Evolutionary conservation across 805 yeast genomes (phyloP).

Genomic region (Monosporozyma aquatica): DNA sequence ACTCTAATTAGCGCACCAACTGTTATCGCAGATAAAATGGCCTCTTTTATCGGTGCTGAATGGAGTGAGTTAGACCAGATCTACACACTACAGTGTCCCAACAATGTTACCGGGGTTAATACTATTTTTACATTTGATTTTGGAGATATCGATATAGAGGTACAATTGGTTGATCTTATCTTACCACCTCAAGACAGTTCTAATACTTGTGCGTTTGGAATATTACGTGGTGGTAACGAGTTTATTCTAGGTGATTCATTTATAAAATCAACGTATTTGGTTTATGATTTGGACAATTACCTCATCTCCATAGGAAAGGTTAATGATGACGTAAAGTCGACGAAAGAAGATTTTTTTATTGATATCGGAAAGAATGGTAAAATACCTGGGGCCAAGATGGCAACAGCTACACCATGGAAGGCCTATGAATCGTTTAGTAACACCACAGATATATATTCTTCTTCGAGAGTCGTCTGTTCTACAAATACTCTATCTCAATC

Average conservation of each 20-base stretch:
- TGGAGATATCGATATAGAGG: constrained; percentile 47
- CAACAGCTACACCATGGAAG: constrained; percentile 28
- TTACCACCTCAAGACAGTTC: constrained; percentile 21
- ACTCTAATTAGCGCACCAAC: constrained; percentile 41
- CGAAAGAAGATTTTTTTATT: constrained; percentile 36
- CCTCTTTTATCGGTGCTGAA: constrained; percentile 28
- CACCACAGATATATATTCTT: constrained; percentile 6
- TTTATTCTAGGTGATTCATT: constrained; percentile 47
- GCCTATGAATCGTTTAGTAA: constrained; percentile 12
- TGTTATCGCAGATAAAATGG: constrained; percentile 25
- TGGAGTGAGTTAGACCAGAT: constrained; percentile 32
- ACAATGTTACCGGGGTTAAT: constrained; percentile 12
- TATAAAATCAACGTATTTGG: constrained; percentile 43
- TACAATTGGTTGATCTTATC: constrained; percentile 36
- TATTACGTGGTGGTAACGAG: constrained; percentile 28
- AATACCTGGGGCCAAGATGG: constrained; percentile 45
- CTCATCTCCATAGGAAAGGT: constrained; percentile 40
- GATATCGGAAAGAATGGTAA: constrained; percentile 32
- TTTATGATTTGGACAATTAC: constrained; percentile 42
- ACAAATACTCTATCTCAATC: not conserved
- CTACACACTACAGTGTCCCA: constrained; percentile 36
- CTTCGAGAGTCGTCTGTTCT: not conserved
- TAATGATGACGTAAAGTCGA: constrained; percentile 15
- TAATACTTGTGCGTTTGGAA: constrained; percentile 37
- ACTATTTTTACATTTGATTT: constrained; percentile 35